phyloP scores from a whole-genome alignment of 371 early-diverging fungal species.

The Nematocida displodere region DNA sequence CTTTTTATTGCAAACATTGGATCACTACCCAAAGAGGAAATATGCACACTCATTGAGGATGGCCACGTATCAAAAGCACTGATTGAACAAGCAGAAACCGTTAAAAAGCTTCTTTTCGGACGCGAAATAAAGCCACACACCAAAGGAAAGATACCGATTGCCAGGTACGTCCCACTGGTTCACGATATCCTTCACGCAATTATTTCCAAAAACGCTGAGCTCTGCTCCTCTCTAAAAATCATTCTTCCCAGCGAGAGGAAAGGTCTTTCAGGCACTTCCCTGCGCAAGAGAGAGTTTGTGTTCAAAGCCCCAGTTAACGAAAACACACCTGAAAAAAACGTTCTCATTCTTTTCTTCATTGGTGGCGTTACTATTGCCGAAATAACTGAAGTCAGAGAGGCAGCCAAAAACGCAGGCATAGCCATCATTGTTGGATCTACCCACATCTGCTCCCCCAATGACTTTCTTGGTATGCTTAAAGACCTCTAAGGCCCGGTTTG shows the following conservation, averaged over 20 bases:
- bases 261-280: conserved; percentile 21
- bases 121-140: conserved; percentile 15
- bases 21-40: conserved; percentile 42
- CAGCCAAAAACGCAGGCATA: conserved; percentile 52
- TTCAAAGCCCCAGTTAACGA: conserved; percentile 22
- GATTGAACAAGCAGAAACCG: conserved; percentile 32
- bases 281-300: conserved; percentile 55
- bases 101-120: conserved; percentile 3
- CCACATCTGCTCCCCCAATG: conserved; percentile 32
- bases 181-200: conserved; percentile 52
- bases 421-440: conserved; percentile 42
- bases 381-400: conserved; percentile 54
- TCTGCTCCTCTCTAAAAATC: conserved; percentile 24
- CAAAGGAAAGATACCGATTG: conserved; percentile 54
- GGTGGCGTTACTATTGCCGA: conserved; percentile 56
- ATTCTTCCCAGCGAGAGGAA: conserved; percentile 13
- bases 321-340: background rate
- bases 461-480: too few relatives aligned
- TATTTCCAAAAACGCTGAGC: conserved; percentile 46
- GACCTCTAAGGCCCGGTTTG: too few relatives aligned
- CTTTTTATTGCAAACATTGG: conserved; percentile 48
- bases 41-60: conserved; percentile 22
- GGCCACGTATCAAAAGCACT: conserved; percentile 40
- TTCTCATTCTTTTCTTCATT: conserved; percentile 42
- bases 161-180: conserved; percentile 59